Percentiles rank a stretch among this genome's conserved stretches.
Conservation (phyloP, 1,139 yeast genomes). For the Candida smagusa region DNA sequence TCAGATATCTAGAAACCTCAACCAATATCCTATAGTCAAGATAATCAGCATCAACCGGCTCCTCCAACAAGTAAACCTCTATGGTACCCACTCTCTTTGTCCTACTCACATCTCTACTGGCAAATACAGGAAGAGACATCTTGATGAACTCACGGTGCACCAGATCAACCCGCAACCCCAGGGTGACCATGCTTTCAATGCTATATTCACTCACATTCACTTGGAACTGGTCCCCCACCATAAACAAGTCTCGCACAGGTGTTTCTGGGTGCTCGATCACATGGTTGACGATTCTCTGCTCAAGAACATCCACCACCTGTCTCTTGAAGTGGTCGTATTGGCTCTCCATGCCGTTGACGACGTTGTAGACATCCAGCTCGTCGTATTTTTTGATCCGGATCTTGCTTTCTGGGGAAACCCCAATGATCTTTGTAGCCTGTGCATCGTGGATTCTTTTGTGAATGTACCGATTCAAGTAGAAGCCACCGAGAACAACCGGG, state of each 20-base stretch:
- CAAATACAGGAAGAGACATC: conserved; percentile 30
- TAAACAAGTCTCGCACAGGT: conserved; percentile 12
- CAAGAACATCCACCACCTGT: conserved; percentile 28
- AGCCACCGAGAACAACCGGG: conserved; percentile 29
- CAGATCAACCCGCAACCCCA: conserved; percentile 8
- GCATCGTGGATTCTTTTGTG: conserved; percentile 14
- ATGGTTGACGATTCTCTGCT: conserved; percentile 20
- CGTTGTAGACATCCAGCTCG: conserved; percentile 29
- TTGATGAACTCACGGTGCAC: conserved; percentile 22
- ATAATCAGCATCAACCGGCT: conserved; percentile 8
- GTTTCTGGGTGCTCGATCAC: conserved; percentile 4
- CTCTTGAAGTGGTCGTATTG: conserved; percentile 34
- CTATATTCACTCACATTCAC: conserved; percentile 13
- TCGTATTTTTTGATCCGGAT: conserved; percentile 31
- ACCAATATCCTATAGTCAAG: conserved; percentile 22
- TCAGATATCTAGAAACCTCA: conserved; percentile 24
- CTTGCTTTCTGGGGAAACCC: conserved; percentile 10
- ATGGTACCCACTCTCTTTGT: conserved; percentile 31
- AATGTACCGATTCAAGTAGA: conserved; percentile 19
- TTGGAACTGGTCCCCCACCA: conserved; percentile 29
- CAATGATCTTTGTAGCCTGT: conserved; percentile 11
- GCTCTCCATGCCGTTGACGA: conserved; percentile 35
- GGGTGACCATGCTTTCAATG: conserved; percentile 13
- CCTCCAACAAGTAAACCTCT: conserved; percentile 29
- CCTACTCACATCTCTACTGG: conserved; percentile 15